Evolutionary conservation across 2,329 filamentous ascomycete genomes (phyloP), one percentile per base, ranked within the genome.

Genomic region (Metarhizium anisopliae): DNA sequence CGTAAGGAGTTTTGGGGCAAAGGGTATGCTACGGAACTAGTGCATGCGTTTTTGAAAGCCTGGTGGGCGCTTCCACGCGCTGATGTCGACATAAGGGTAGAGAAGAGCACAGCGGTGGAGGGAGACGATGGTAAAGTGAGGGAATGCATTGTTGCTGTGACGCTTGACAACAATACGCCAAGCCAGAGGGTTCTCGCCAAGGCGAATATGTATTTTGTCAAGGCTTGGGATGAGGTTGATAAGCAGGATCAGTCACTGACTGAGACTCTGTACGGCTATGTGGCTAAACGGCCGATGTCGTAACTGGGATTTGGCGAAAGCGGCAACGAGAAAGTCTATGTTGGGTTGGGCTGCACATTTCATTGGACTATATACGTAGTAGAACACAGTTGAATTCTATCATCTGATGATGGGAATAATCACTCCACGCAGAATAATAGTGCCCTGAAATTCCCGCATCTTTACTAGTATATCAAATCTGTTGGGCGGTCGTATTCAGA

Each of bases 11-110:
- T 68, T 54, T 85, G 82, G 82, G 78, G 79, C 6, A 73, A 71
- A 43, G 82, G 82, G 4, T 76, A 80, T 60, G 81, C 76, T 38
- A 82, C 77, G 1, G 82, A 85, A 67, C 79, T 83, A 49, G 57
- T 84, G 42, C 66, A 59, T 53, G 80, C 66, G 1, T 78, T 78
- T 53, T 58, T 80, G 13, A 58, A 62, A 11, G 64, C 69, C 11
- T 85, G 77, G 73, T 78, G 74, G 70, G 64, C 64, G 53, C 70
- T 84, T 60, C 77, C 77, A 40, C 69, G 80, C 59, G 70, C 66
- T 51, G 72, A 73, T 60, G 66, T 70, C 4, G 74, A 73, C 61
- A 30, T 79, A n/a, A 64, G 68, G 57, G 77, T 80, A 20, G 72
- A 75, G 38, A 64, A 55, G 59, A 61, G 61, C 56, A 74, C 72